phyloP scores from a whole-genome alignment of 2,329 filamentous ascomycete species.

The Aspergillus sclerotialis region DNA sequence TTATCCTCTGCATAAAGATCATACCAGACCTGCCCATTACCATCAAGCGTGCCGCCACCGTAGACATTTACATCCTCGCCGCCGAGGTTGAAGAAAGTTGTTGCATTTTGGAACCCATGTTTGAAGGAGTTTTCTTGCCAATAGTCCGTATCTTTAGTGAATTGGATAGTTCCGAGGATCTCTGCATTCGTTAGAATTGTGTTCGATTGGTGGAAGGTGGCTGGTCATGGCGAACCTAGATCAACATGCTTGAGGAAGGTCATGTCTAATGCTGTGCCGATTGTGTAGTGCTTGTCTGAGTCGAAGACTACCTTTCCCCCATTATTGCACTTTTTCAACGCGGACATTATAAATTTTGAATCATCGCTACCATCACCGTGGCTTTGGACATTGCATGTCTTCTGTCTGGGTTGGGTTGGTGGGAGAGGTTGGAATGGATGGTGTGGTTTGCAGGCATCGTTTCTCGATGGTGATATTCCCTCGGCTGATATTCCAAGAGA shows the following conservation, averaged over 20 bases:
- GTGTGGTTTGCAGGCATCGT: slow-evolving; percentile 19
- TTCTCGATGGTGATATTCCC: slow-evolving; percentile 14
- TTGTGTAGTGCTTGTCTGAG: slow-evolving; percentile 49
- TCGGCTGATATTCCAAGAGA: slow-evolving; percentile 13
- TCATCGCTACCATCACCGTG: slow-evolving; percentile 38
- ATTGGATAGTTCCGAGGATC: slow-evolving; percentile 54
- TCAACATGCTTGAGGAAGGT: slow-evolving; percentile 60
- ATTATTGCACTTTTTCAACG: slow-evolving; percentile 54
- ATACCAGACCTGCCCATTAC: slow-evolving; percentile 61
- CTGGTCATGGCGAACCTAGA: slow-evolving; percentile 38
- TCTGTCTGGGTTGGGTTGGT: slow-evolving; percentile 14
- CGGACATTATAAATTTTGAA: slow-evolving; percentile 45
- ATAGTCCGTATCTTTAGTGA: slow-evolving; percentile 61
- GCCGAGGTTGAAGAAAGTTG: slow-evolving; percentile 61
- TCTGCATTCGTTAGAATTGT: slow-evolving; percentile 29
- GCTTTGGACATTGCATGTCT: slow-evolving; percentile 22
- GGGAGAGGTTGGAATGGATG: slow-evolving; percentile 24
- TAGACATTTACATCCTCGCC: slow-evolving; percentile 62
- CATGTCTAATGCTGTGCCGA: slow-evolving; percentile 59
- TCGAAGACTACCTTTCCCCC: slow-evolving; percentile 57
- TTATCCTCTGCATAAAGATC: slow-evolving; percentile 53
- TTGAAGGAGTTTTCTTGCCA: slow-evolving; percentile 61
- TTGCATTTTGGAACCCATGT: slow-evolving; percentile 59
- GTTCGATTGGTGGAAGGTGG: neutral
- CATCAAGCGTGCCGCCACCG: slow-evolving; percentile 57